Conservation (phyloP, 2,329 filamentous ascomycete species). For the Sclerotinia minor region DNA sequence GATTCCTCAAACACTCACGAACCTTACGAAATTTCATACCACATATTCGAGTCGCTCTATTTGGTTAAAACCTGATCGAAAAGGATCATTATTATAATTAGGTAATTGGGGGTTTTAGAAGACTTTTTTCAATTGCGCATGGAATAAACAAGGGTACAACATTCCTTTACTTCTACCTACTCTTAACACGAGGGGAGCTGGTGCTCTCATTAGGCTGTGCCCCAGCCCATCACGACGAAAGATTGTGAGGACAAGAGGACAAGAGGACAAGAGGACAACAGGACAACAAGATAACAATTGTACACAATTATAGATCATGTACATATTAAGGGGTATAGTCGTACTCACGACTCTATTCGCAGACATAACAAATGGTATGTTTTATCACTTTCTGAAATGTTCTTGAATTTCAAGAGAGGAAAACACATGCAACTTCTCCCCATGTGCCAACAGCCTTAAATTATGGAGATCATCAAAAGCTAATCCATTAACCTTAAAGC, state of each 20-base stretch:
- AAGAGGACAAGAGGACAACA: slow-evolving; percentile 15
- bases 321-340: slow-evolving; percentile 35
- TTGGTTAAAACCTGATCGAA: neutral
- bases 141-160: slow-evolving; percentile 1
- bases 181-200: neutral
- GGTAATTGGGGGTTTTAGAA: neutral
- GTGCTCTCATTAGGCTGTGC: slow-evolving; percentile 14
- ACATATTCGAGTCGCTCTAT: neutral
- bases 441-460: slow-evolving; percentile 13
- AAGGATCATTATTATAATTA: neutral
- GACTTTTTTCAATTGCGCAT: slow-evolving; percentile 4
- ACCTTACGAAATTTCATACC: neutral
- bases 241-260: slow-evolving; percentile 15
- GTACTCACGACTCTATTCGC: slow-evolving; percentile 32
- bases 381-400: neutral
- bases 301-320: slow-evolving; percentile 31
- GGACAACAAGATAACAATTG: neutral
- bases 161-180: neutral
- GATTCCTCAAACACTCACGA: neutral
- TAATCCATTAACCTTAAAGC: slow-evolving; percentile 47
- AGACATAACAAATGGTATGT: slow-evolving; percentile 26
- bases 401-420: neutral
- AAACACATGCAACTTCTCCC: slow-evolving; percentile 1
- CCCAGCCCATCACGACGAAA: slow-evolving; percentile 11
- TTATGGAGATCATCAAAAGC: slow-evolving; percentile 13